Evolutionary conservation across 2,329 filamentous ascomycete genomes (phyloP).

Genomic region (Penicillium janthinellum): DNA sequence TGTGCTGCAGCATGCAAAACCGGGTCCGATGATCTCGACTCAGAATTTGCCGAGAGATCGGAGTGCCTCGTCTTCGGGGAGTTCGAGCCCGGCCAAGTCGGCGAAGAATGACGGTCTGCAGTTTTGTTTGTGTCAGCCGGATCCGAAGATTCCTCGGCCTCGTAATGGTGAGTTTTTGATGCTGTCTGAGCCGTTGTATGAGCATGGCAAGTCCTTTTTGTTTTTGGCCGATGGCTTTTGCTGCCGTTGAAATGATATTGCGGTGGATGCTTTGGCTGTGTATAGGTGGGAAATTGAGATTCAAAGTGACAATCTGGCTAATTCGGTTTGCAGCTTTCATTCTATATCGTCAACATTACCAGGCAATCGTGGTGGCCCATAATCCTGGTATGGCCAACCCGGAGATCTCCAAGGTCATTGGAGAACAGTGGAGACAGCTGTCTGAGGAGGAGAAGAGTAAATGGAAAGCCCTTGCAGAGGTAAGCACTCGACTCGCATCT

Average conservation of each 20-base stretch:
- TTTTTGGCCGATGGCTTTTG: constrained; percentile 19
- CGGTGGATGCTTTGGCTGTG: not conserved
- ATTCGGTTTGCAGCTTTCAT: constrained; percentile 75
- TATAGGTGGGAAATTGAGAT: not conserved
- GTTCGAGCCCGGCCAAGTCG: constrained; percentile 37
- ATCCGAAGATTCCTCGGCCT: constrained; percentile 70
- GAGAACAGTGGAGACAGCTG: constrained; percentile 84
- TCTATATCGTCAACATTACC: constrained; percentile 90
- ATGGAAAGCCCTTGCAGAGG: constrained; percentile 89
- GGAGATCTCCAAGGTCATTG: constrained; percentile 96
- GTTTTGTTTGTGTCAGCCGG: constrained; percentile 70
- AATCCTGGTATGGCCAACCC: constrained; percentile 92
- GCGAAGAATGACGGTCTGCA: constrained; percentile 49
- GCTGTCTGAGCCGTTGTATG: constrained; percentile 17
- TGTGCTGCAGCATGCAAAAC: constrained; percentile 14
- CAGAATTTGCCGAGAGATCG: constrained; percentile 31
- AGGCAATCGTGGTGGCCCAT: constrained; percentile 75
- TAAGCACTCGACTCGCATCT: constrained; percentile 35
- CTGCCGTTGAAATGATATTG: constrained; percentile 3
- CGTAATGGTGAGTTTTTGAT: constrained; percentile 63
- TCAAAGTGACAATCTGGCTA: not conserved
- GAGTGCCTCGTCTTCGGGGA: constrained; percentile 34
- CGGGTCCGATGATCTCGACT: constrained; percentile 18
- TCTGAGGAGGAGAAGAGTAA: constrained; percentile 72
- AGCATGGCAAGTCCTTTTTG: constrained; percentile 29